These are phyloP conservation scores for Erigeron canadensis DNA, from an alignment of 129 eudicot genomes.

Conservation along the genomic window DNA sequence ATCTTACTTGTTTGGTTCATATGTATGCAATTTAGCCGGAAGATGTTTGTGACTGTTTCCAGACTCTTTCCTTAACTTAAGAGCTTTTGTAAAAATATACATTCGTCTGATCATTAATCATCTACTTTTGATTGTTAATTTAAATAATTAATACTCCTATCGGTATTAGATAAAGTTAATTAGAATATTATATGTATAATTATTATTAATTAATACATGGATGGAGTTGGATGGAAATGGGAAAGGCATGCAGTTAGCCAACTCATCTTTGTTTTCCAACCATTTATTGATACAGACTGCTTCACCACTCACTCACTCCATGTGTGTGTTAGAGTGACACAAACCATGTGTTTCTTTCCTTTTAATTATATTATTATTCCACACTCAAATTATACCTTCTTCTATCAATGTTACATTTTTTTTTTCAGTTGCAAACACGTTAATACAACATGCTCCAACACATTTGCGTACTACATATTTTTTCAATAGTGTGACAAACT, in stretches of 20 bases:
- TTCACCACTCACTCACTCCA: slow-evolving; percentile 46
- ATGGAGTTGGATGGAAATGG: slow-evolving; percentile 42
- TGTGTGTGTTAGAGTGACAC: slow-evolving; percentile 40
- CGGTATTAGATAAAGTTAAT: slow-evolving; percentile 9
- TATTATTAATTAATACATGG: slow-evolving; percentile 24
- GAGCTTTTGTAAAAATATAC: not conserved
- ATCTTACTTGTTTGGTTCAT: too few relatives aligned
- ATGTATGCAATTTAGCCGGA: too few relatives aligned
- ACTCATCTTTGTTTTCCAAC: slow-evolving; percentile 47
- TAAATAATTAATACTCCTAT: not conserved
- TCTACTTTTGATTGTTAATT: not conserved
- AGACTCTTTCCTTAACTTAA: not conserved
- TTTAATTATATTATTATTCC: slow-evolving; percentile 15
- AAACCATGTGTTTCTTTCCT: slow-evolving; percentile 38
- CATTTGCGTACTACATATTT: not conserved
- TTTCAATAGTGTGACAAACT: too few relatives aligned
- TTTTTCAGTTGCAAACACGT: slow-evolving; percentile 29
- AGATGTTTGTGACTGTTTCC: too few relatives aligned
- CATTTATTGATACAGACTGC: slow-evolving; percentile 46
- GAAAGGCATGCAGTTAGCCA: slow-evolving; percentile 46
- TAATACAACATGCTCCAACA: slow-evolving; percentile 18
- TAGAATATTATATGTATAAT: not conserved
- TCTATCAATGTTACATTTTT: slow-evolving; percentile 12
- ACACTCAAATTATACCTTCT: slow-evolving; percentile 32
- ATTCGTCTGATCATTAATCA: not conserved